phyloP scores from a whole-genome alignment of 2,329 filamentous ascomycete genomes.

The Colletotrichum abscissum region DNA sequence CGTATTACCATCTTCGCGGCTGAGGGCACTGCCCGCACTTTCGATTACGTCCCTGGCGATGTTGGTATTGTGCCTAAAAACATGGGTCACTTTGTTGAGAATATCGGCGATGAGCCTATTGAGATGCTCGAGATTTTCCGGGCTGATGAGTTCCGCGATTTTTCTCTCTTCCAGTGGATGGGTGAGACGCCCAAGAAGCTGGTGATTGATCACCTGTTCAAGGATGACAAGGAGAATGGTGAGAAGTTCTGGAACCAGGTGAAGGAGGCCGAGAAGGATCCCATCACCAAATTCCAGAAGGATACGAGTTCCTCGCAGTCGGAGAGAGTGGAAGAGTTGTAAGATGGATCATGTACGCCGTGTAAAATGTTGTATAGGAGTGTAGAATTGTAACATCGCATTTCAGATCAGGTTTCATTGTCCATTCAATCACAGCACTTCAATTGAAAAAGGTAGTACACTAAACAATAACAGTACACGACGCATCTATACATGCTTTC shows the following conservation, averaged over 20 bases:
- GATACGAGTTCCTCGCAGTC: background rate
- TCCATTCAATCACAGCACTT: no score
- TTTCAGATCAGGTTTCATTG: no score
- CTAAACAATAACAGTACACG: background rate
- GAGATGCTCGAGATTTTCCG: constrained; percentile 83
- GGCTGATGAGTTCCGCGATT: constrained; percentile 77
- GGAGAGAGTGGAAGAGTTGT: constrained; percentile 23
- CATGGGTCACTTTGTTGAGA: constrained; percentile 86
- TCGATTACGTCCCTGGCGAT: constrained; percentile 80
- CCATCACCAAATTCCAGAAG: constrained; percentile 51
- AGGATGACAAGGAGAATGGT: constrained; percentile 68
- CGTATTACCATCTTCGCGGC: constrained; percentile 81
- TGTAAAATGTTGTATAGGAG: background rate
- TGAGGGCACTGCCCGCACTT: constrained; percentile 76
- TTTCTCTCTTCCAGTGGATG: constrained; percentile 81
- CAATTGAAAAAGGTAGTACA: no score
- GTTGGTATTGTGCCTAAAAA: constrained; percentile 82
- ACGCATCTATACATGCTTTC: background rate
- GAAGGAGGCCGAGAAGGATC: constrained; percentile 70
- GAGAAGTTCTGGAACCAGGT: constrained; percentile 72
- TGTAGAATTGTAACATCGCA: background rate
- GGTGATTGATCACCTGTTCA: constrained; percentile 75
- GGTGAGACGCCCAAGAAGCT: constrained; percentile 76
- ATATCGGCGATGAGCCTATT: constrained; percentile 79
- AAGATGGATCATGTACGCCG: background rate